Percentiles rank a stretch among this genome's conserved stretches.
phyloP scores from a whole-genome alignment of 2,329 filamentous ascomycete species.

The Colletotrichum sp. region DNA sequence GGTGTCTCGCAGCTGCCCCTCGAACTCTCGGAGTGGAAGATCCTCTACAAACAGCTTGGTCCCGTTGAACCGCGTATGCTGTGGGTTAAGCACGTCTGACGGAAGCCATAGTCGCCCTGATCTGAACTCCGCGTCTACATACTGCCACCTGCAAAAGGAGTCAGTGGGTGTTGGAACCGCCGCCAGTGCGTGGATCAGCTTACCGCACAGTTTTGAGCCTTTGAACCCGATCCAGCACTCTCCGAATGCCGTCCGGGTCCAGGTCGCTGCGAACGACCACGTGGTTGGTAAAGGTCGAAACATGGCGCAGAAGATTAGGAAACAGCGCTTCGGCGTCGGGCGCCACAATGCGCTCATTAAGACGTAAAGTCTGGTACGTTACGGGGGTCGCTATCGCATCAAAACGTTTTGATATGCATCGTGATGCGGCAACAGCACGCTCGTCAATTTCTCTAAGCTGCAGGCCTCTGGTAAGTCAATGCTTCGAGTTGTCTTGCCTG shows the following conservation, averaged over 20 bases:
- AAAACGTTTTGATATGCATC: slow-evolving; percentile 44
- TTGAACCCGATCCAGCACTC: slow-evolving; percentile 38
- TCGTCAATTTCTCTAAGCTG: slow-evolving; percentile 45
- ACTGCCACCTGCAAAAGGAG: slow-evolving; percentile 40
- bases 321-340: slow-evolving; percentile 35
- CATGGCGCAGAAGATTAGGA: slow-evolving; percentile 36
- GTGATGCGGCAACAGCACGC: slow-evolving; percentile 35
- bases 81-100: slow-evolving; percentile 39
- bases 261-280: slow-evolving; percentile 45
- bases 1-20: slow-evolving; percentile 34
- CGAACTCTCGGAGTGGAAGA: slow-evolving; percentile 43
- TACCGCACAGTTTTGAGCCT: slow-evolving; percentile 46
- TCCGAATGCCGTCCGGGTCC: slow-evolving; percentile 38
- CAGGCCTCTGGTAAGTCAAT: slow-evolving; percentile 9
- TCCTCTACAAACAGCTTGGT: slow-evolving; percentile 44
- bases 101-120: slow-evolving; percentile 38
- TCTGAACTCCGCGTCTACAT: slow-evolving; percentile 33
- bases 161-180: not conserved
- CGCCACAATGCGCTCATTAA: slow-evolving; percentile 42
- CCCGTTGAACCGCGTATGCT: slow-evolving; percentile 29
- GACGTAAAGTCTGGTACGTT: slow-evolving; percentile 40
- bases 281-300: slow-evolving; percentile 44
- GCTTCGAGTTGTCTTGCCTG: not conserved
- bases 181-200: not conserved
- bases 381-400: slow-evolving; percentile 48